Conservation (phyloP, 139 green algal species). For the Picochlorum costavermella region DNA sequence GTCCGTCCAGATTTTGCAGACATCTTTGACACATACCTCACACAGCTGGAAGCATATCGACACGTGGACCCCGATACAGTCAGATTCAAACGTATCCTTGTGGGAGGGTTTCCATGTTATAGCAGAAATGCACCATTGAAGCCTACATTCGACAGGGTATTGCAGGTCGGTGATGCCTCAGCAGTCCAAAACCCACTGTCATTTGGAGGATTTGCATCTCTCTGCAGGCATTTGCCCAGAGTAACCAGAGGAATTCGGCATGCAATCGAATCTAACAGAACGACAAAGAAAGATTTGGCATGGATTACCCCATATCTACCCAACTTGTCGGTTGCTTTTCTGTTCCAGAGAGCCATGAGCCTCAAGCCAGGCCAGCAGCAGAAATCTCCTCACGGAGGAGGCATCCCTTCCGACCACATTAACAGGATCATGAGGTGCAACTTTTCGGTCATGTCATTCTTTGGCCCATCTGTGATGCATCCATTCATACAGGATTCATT, state of each 20-base stretch:
- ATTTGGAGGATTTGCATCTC: conserved; percentile 50
- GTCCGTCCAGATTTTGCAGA: conserved; percentile 48
- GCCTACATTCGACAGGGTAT: conserved; percentile 50
- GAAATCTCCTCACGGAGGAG: conserved; percentile 11
- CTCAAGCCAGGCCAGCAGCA: conserved; percentile 37
- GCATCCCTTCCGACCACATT: conserved; percentile 42
- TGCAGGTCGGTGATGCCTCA: conserved; percentile 39
- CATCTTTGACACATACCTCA: conserved; percentile 74
- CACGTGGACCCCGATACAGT: conserved; percentile 41
- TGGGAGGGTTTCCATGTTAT: conserved; percentile 65
- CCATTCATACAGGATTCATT: conserved; percentile 33
- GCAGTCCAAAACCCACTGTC: conserved; percentile 35
- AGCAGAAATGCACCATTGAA: conserved; percentile 32
- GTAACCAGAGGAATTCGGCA: conserved; percentile 38
- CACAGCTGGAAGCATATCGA: conserved; percentile 63
- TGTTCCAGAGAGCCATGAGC: conserved; percentile 71
- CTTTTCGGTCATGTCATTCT: conserved; percentile 53
- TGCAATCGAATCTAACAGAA: conserved; percentile 25
- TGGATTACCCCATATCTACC: conserved; percentile 64
- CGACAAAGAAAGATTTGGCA: conserved; percentile 22
- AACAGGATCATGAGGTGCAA: conserved; percentile 61
- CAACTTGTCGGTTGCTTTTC: conserved; percentile 50
- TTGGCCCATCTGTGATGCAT: conserved; percentile 31
- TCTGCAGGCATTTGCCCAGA: conserved; percentile 57
- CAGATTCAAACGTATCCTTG: conserved; percentile 50